phyloP scores from a whole-genome alignment of 176 grass and related monocot genomes.

The Carex parvula region DNA sequence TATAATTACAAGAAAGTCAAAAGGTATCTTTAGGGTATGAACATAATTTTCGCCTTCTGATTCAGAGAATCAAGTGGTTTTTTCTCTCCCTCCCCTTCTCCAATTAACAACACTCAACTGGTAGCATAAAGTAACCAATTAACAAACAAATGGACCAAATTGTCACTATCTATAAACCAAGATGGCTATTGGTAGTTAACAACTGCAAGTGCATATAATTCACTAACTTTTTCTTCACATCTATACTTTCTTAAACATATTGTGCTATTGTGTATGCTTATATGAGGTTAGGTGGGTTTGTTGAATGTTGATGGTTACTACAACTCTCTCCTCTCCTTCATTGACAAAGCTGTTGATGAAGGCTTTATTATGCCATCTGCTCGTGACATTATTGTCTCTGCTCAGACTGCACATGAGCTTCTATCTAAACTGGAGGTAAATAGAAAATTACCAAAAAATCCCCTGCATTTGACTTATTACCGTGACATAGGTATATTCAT shows the following conservation, averaged over 20 bases:
- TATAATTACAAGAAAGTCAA: conserved; percentile 1
- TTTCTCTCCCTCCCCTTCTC: background rate
- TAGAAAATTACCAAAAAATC: background rate
- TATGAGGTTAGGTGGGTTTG: conserved; percentile 44
- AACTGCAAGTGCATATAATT: background rate
- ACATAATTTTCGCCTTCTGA: background rate
- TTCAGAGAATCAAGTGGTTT: background rate
- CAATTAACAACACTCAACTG: conserved; percentile 14
- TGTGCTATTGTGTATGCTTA: background rate
- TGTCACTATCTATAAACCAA: conserved; percentile 12
- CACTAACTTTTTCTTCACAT: background rate
- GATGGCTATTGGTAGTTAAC: conserved; percentile 11
- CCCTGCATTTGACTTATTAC: background rate
- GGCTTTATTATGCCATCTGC: conserved; percentile 54
- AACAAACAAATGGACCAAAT: conserved; percentile 26
- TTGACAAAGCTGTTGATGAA: conserved; percentile 56
- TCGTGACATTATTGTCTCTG: conserved; percentile 40
- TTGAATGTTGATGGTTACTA: conserved; percentile 75
- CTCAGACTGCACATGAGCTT: conserved; percentile 35
- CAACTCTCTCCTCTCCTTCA: conserved; percentile 51
- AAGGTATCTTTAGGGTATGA: background rate
- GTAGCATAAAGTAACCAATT: conserved; percentile 14
- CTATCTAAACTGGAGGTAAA: conserved; percentile 46
- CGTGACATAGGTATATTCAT: background rate
- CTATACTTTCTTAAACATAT: background rate